phyloP scores from a whole-genome alignment of 2,329 filamentous ascomycete genomes.

The Colletotrichum sp. region DNA sequence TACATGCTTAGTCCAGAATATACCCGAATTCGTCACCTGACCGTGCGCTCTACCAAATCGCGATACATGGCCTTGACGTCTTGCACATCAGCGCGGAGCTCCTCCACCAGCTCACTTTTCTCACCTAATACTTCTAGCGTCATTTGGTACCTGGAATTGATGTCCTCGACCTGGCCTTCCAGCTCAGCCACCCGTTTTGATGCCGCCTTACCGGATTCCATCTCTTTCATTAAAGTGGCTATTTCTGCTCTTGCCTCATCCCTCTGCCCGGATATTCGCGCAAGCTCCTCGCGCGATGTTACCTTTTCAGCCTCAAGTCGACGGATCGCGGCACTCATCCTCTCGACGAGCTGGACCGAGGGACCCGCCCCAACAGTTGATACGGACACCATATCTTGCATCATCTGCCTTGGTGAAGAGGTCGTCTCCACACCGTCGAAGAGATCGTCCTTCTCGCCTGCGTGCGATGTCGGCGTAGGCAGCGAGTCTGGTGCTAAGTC shows the following conservation, averaged over 20 bases:
- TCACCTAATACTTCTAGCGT: slow-evolving; percentile 94
- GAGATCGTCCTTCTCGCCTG: slow-evolving; percentile 51
- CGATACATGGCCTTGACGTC: slow-evolving; percentile 97
- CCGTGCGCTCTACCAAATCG: slow-evolving; percentile 85
- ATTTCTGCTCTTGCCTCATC: slow-evolving; percentile 93
- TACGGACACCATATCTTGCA: slow-evolving; percentile 86
- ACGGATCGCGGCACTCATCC: slow-evolving; percentile 92
- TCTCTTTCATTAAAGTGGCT: slow-evolving; percentile 86
- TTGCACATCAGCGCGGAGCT: slow-evolving; percentile 84
- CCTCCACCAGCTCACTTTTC: slow-evolving; percentile 94
- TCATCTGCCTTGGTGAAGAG: slow-evolving; percentile 70
- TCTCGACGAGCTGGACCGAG: slow-evolving; percentile 92
- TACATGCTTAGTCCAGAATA: not conserved
- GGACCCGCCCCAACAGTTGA: slow-evolving; percentile 91
- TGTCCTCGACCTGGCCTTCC: slow-evolving; percentile 69
- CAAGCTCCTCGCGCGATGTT: slow-evolving; percentile 84
- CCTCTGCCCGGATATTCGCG: slow-evolving; percentile 79
- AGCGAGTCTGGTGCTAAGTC: slow-evolving; percentile 42
- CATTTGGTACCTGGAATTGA: slow-evolving; percentile 84
- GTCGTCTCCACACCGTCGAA: slow-evolving; percentile 60
- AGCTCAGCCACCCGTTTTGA: slow-evolving; percentile 67
- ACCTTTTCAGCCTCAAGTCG: slow-evolving; percentile 92
- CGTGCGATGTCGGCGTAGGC: slow-evolving; percentile 44
- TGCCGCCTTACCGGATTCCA: slow-evolving; percentile 71
- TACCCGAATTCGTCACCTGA: slow-evolving; percentile 54